Percentiles rank a stretch among this genome's conserved stretches.
Conservation (phyloP, 805 yeast species). For the Starmerella gropengiesseri region DNA sequence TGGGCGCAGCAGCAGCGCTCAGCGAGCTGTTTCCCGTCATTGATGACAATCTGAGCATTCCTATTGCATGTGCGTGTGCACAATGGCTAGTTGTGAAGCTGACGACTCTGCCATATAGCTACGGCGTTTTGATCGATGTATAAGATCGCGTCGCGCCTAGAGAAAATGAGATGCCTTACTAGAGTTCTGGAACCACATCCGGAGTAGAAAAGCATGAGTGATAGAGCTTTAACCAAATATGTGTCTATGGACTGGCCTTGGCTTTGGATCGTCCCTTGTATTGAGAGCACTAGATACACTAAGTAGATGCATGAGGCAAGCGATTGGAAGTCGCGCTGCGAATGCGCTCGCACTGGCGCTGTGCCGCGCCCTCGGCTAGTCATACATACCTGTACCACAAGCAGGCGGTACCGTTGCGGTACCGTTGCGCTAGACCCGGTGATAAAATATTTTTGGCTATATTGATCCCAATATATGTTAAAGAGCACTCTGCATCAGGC, state of each 20-base stretch:
- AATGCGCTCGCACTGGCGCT: too few relatives aligned
- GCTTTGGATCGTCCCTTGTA: too few relatives aligned
- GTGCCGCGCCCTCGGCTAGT: too few relatives aligned
- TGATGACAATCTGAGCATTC: slow-evolving; percentile 93
- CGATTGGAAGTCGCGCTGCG: too few relatives aligned
- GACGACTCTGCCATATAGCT: slow-evolving; percentile 19
- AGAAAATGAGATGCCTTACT: neutral
- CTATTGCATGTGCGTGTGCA: slow-evolving; percentile 66
- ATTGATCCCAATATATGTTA: neutral
- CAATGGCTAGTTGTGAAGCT: slow-evolving; percentile 39
- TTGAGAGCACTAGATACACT: too few relatives aligned
- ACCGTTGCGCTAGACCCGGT: neutral
- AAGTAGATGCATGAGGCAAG: too few relatives aligned
- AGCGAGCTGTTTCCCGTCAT: slow-evolving; percentile 76
- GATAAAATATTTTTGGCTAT: neutral
- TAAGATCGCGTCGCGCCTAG: too few relatives aligned
- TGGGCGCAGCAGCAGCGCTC: slow-evolving; percentile 75
- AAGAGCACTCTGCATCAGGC: neutral
- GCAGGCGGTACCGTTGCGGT: too few relatives aligned
- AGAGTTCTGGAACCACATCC: neutral
- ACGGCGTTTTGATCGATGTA: slow-evolving; percentile 20
- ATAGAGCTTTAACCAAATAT: too few relatives aligned
- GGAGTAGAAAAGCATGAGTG: neutral
- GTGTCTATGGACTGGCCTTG: too few relatives aligned
- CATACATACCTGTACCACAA: neutral